A percentile compares a stretch with the other conserved stretches of the same genome.
phyloP scores from a whole-genome alignment of 2,329 filamentous ascomycete species.

The Fusarium mangiferae region DNA sequence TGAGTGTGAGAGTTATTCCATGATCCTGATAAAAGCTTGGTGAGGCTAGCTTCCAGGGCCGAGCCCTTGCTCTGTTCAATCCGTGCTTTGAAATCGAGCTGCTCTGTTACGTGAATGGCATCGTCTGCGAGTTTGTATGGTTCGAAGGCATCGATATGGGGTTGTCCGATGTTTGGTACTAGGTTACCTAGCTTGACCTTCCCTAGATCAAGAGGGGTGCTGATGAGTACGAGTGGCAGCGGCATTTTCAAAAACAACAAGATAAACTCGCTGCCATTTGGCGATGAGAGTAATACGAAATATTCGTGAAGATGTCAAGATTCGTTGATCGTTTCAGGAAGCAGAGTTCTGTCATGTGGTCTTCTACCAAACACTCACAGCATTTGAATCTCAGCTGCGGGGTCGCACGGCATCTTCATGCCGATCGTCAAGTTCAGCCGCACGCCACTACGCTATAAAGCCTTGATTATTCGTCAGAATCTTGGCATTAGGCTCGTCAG shows the following conservation, averaged over 20 bases:
- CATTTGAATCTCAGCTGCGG: not conserved
- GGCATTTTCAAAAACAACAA: not conserved
- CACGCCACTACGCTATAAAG: not conserved
- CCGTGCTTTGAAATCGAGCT: not conserved
- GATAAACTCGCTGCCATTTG: too few species aligned
- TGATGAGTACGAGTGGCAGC: not conserved
- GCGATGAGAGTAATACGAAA: too few species aligned
- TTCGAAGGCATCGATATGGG: not conserved
- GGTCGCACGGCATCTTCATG: not conserved
- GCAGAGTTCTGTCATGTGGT: too few species aligned
- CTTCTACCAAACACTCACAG: too few species aligned
- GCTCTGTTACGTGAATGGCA: not conserved
- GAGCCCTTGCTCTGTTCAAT: not conserved
- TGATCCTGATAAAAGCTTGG: not conserved
- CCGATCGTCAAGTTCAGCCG: not conserved
- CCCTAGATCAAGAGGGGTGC: not conserved
- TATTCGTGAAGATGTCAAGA: too few species aligned
- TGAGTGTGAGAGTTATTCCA: accelerated
- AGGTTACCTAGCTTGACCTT: not conserved
- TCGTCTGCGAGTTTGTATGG: accelerated
- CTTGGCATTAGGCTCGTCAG: accelerated
- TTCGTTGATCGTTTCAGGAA: too few species aligned
- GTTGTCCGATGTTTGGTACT: not conserved
- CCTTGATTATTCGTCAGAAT: not conserved
- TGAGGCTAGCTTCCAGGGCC: accelerated